Conservation (phyloP, 1,284 basidiomycete genomes). For the Tetrapyrgos nigripes region DNA sequence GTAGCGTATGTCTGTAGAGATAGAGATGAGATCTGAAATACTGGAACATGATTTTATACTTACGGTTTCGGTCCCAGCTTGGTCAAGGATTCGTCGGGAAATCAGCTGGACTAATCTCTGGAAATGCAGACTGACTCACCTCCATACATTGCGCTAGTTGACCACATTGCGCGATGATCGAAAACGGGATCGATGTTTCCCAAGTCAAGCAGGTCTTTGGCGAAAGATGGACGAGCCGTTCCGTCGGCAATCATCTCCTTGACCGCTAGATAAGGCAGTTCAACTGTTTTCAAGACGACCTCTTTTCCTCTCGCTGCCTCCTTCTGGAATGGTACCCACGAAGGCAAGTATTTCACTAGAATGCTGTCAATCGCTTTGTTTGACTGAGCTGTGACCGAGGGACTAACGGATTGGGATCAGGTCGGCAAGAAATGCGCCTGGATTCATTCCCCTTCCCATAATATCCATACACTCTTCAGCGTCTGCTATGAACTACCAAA, state of each 20-base stretch:
- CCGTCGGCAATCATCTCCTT: constrained; percentile 6
- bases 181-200: background rate
- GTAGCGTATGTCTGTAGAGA: constrained; percentile 29
- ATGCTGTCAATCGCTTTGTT: background rate
- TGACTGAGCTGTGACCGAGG: background rate
- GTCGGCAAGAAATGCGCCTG: constrained; percentile 32
- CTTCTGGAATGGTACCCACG: constrained; percentile 18
- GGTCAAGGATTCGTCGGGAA: background rate
- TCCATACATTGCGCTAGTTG: constrained; percentile 32
- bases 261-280: background rate
- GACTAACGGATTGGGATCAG: constrained; percentile 26
- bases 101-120: background rate
- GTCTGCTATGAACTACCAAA: constrained; percentile 27
- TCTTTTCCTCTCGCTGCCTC: background rate
- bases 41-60: background rate
- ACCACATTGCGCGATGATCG: constrained; percentile 21
- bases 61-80: constrained; percentile 29
- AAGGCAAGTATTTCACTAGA: constrained; percentile 18
- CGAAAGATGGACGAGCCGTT: constrained; percentile 12
- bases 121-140: background rate
- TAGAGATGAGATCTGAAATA: background rate
- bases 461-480: constrained; percentile 30
- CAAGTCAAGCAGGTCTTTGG: background rate
- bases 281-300: background rate
- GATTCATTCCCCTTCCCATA: constrained; percentile 23